phyloP scores from a whole-genome alignment of 805 yeast species.

The Candida maris region DNA sequence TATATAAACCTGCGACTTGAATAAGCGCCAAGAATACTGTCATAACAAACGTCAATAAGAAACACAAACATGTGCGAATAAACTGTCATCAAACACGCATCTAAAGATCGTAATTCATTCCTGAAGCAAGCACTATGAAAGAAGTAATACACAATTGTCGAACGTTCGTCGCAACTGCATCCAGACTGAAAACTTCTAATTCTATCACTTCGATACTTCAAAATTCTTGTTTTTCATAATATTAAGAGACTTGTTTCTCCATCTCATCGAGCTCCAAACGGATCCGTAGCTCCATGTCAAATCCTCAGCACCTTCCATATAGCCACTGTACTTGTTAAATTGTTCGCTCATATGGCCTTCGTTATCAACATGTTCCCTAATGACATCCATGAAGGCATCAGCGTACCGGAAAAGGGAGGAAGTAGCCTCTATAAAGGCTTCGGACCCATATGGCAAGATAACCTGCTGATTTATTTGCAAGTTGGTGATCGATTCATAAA shows the following conservation, averaged over 20 bases:
- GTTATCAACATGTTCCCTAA: constrained; percentile 55
- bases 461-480: constrained; percentile 17
- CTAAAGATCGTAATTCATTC: constrained; percentile 3
- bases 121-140: background rate
- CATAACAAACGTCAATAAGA: constrained; percentile 2
- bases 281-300: constrained; percentile 91
- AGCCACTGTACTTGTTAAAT: constrained; percentile 76
- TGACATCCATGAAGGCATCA: constrained; percentile 62
- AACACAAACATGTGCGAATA: background rate
- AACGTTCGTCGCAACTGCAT: too few species aligned
- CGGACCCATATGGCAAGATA: constrained; percentile 36
- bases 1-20: background rate
- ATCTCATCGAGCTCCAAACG: constrained; percentile 62
- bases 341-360: constrained; percentile 86
- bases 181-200: background rate
- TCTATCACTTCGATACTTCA: background rate
- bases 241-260: constrained; percentile 48
- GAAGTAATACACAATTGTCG: constrained; percentile 3
- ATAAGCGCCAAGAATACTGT: background rate
- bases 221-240: constrained; percentile 19
- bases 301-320: constrained; percentile 80
- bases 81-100: constrained; percentile 1
- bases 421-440: constrained; percentile 45
- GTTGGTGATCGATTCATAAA: constrained; percentile 24
- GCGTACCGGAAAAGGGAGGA: constrained; percentile 49